phyloP scores from a whole-genome alignment of 2,329 filamentous ascomycete genomes.

The Claviceps capensis region DNA sequence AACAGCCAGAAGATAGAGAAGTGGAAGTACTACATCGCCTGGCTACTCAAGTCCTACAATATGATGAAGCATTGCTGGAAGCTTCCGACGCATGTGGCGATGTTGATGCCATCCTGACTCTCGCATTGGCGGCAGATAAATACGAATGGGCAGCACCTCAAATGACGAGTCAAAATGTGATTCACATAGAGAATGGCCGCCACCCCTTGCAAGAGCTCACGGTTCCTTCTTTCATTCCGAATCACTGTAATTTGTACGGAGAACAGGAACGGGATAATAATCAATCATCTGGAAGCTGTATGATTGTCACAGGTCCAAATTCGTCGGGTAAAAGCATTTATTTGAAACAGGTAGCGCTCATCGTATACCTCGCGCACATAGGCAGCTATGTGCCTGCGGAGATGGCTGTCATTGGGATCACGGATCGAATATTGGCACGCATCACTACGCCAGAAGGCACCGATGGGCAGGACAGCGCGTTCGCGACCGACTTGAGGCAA shows the following conservation, averaged over 20 bases:
- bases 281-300: constrained; percentile 28
- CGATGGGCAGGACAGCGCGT: constrained; percentile 45
- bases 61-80: constrained; percentile 49
- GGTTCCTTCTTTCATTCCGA: constrained; percentile 69
- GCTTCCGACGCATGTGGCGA: constrained; percentile 78
- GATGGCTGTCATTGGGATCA: constrained; percentile 64
- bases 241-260: constrained; percentile 58
- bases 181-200: constrained; percentile 65
- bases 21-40: constrained; percentile 78
- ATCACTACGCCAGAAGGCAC: constrained; percentile 61
- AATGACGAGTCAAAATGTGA: constrained; percentile 55
- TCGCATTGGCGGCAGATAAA: constrained; percentile 62
- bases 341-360: constrained; percentile 81
- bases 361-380: constrained; percentile 84
- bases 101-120: constrained; percentile 70
- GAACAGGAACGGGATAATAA: constrained; percentile 26
- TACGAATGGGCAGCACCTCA: constrained; percentile 58
- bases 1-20: constrained; percentile 51
- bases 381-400: constrained; percentile 84
- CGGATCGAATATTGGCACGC: constrained; percentile 82
- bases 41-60: constrained; percentile 53
- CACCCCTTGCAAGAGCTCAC: constrained; percentile 80
- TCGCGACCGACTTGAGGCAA: constrained; percentile 74
- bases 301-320: constrained; percentile 83
- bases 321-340: constrained; percentile 96